These are phyloP conservation scores for Backusella morwellensis DNA, from an alignment of 192 early-diverging fungal genomes.

Conservation along the genomic window DNA sequence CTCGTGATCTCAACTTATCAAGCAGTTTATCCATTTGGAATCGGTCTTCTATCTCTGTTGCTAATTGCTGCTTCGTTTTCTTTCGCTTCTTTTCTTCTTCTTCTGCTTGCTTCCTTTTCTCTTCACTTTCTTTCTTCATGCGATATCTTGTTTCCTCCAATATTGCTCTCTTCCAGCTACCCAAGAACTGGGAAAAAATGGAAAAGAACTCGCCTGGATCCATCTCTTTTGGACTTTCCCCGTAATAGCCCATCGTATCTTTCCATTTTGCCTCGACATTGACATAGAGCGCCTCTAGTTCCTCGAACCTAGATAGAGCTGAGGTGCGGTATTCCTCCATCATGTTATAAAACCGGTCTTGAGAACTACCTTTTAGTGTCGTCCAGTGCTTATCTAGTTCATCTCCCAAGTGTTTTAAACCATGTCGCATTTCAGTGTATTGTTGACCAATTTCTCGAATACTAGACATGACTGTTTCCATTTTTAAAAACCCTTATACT, in stretches of 20 bases:
- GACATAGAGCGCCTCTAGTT: constrained; percentile 52
- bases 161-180: background rate
- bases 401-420: constrained; percentile 39
- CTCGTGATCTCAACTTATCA: constrained; percentile 61
- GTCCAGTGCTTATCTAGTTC: constrained; percentile 42
- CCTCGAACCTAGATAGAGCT: constrained; percentile 55
- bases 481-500: background rate
- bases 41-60: constrained; percentile 26
- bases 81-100: background rate
- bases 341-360: constrained; percentile 65
- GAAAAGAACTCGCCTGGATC: background rate
- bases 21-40: constrained; percentile 73
- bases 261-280: constrained; percentile 67
- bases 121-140: background rate
- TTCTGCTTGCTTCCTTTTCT: background rate
- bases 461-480: constrained; percentile 22
- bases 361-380: constrained; percentile 35
- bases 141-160: constrained; percentile 2
- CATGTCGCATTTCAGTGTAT: constrained; percentile 30
- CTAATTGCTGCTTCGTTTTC: background rate
- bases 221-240: constrained; percentile 21
- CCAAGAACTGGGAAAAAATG: background rate
- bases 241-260: constrained; percentile 66
- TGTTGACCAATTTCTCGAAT: constrained; percentile 33
- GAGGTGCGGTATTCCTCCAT: constrained; percentile 60